Percentiles rank a stretch among this genome's conserved stretches.
phyloP scores from a whole-genome alignment of 2,329 filamentous ascomycete genomes.

The Cladosporium sp. region DNA sequence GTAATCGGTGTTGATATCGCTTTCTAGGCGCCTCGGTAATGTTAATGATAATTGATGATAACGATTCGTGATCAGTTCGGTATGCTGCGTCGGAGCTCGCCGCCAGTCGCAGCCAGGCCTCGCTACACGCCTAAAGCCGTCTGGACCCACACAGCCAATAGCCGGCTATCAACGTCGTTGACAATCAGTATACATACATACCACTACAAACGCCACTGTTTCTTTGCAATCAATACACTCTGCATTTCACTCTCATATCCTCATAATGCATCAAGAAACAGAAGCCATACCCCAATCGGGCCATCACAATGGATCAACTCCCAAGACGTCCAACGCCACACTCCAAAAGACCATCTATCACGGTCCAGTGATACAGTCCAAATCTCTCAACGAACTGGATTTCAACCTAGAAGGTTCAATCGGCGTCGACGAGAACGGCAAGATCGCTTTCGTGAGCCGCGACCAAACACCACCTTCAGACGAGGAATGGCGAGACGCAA shows the following conservation, averaged over 20 bases:
- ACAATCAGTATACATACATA: conserved; percentile 1
- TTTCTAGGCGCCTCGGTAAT: no score
- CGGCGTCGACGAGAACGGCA: conserved; percentile 49
- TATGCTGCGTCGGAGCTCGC: not conserved
- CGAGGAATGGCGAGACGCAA: conserved; percentile 38
- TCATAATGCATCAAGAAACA: no score
- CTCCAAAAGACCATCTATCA: conserved; percentile 45
- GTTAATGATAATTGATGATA: no score
- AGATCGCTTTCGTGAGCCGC: conserved; percentile 45
- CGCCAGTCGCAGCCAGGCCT: not conserved
- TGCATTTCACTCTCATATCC: no score
- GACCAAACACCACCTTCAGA: conserved; percentile 21
- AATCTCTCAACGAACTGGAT: conserved; percentile 44
- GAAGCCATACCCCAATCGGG: no score
- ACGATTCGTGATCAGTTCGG: not conserved
- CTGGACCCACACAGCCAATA: conserved; percentile 5
- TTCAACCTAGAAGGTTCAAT: conserved; percentile 44
- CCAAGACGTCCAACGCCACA: conserved; percentile 10
- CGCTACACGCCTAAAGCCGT: not conserved
- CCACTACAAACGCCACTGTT: not conserved
- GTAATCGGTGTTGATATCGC: no score
- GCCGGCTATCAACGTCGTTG: conserved; percentile 6
- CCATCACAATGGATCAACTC: not conserved
- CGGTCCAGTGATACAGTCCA: conserved; percentile 59
- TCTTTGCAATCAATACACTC: no score